Base-by-base conservation (phyloP, 768 basidiomycete genomes). In the Leccinum boreale region DNA sequence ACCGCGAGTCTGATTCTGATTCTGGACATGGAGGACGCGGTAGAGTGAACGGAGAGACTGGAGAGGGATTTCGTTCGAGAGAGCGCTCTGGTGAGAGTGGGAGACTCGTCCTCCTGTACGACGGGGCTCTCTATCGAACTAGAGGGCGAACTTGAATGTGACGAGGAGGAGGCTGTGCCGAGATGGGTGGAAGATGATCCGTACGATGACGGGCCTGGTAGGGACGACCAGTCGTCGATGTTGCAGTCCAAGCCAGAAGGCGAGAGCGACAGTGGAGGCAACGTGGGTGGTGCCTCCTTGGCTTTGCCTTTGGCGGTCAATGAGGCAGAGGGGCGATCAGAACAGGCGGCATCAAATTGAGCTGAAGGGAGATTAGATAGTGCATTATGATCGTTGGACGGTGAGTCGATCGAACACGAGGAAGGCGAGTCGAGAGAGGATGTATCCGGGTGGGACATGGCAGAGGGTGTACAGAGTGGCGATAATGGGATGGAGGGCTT, bases 1-100 rank as follows among this genome's bases (percentile, higher is more conserved):
- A 76, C 69, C 19, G 72, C 71, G 48, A 82, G 70, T 64, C 79
- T 82, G 48, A 71, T 67, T 65, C 79, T 84, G 44, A 81, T 70
- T 62, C 75, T 78, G 21, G 81, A 72, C 71, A 81, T 74, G 44
- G 83, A 80, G 21, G 75, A 74, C 23, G 79, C 74, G 33, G 77
- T 74, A 50, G 81, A 79, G 47, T 70, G 75, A 35, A 71, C 65
- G 57, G 84, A 81, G 44, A 85, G 61, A 68, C 74, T 81, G 53
- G 87, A 85, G 9, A 83, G 74, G 2, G 87, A 87, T 26, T 78
- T 80, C 48, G 79, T 77, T 46, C 21, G 75, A 26, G 26, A 26
- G 26, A 26, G 26, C 26, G 26, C 69, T 55, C 70, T 26, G 26
- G 26, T 26, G 67, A 62, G 50, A 35, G 21, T 51, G 50, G 54